Conservation (phyloP, 2,329 filamentous ascomycete genomes). For the Hypocrella siamensis region DNA sequence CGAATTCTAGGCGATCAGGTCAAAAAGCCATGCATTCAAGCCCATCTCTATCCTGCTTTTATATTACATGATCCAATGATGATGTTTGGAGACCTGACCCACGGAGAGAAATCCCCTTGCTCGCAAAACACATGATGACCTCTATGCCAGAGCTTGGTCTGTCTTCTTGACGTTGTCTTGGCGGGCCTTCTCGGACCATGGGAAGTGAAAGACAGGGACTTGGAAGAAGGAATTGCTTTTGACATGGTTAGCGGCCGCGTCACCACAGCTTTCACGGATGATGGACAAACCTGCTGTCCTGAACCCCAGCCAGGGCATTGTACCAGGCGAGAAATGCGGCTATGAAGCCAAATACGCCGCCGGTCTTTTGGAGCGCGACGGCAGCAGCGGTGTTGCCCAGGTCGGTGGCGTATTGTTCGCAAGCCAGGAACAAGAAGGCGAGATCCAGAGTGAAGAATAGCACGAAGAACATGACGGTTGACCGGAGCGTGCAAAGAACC, state of each 20-base stretch:
- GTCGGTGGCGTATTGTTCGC: slow-evolving; percentile 41
- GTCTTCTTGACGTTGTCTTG: slow-evolving; percentile 37
- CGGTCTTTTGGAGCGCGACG: slow-evolving; percentile 45
- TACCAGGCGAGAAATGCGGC: slow-evolving; percentile 79
- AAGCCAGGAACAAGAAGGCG: slow-evolving; percentile 57
- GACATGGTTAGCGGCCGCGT: no score
- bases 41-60: no score
- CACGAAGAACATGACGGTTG: slow-evolving; percentile 61
- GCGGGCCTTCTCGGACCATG: slow-evolving; percentile 71
- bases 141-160: slow-evolving; percentile 10
- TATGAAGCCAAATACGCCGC: slow-evolving; percentile 66
- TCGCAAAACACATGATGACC: no score
- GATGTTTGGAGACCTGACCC: no score
- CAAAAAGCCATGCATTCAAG: no score
- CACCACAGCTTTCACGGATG: no score
- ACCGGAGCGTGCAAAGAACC: slow-evolving; percentile 58
- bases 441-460: slow-evolving; percentile 67
- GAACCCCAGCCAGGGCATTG: slow-evolving; percentile 69
- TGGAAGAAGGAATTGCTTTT: slow-evolving; percentile 74
- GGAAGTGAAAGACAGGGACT: slow-evolving; percentile 85
- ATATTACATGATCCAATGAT: no score
- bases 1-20: no score
- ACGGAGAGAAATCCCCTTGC: no score
- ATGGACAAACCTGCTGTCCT: slow-evolving; percentile 45
- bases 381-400: slow-evolving; percentile 30